Base-by-base conservation (phyloP, 2,329 filamentous ascomycete species). In the Colletotrichum liriopes region DNA sequence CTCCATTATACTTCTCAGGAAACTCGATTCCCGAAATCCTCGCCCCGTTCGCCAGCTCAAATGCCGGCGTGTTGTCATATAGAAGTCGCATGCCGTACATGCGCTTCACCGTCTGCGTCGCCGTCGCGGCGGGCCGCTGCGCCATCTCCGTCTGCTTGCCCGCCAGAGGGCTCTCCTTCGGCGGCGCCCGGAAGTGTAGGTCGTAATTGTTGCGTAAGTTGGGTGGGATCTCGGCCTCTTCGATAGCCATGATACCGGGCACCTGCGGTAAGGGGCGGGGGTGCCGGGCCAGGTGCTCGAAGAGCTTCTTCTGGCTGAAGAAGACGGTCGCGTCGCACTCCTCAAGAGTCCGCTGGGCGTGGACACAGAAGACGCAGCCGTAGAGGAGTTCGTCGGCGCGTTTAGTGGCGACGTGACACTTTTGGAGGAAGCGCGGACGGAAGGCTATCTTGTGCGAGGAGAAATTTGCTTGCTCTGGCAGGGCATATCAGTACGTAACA, bases 271-370 rank as follows among this genome's bases (percentile, higher is more conserved):
- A 79, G 0, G 88, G 88, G 0, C 86, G 85, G 0, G 87, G 83
- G 74, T 90, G 88, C 5, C 87, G 84, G 4, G 86, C 82, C 65
- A 90, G 78, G 75, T 90, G 88, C 23, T 82, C 78, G 70, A 90
- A 89, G 5, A 90, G 82, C 58, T 87, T 83, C 70, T 84, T 85
- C 59, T 87, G 85, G 56, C 78, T 86, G 76, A 88, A 87, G 77
- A 90, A 90, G 11, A 90, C 86, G 0, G 88, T 90, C 3, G 88
- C 85, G 59, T 90, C 88, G 74, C 86, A 86, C 67, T 87, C 84
- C 60, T 89, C 86, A 2, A 85, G 77, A 0, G 87, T 89, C n/a
- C 77, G 81, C 0, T 87, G 87, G 23, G 81, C 73, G 6, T 86
- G 82, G 5, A 89, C 80, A 76, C 88, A 90, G 75, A 90, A 89